Base-by-base conservation (phyloP, 345 rosid species). In the Gossypium ekmanianum region DNA sequence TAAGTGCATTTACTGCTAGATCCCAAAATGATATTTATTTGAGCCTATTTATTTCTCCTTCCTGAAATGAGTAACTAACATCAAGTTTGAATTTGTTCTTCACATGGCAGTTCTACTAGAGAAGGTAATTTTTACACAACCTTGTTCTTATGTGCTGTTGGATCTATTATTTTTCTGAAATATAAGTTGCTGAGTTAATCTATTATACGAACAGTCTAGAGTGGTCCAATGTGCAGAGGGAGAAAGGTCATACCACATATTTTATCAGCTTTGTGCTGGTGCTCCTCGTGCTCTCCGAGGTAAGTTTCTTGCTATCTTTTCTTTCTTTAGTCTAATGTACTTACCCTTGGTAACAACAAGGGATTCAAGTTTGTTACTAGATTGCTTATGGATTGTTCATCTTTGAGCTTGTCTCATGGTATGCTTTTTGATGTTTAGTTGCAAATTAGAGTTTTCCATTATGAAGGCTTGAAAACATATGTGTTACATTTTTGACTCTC, bases 261-360 rank as follows among this genome's bases (percentile, higher is more conserved):
- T 95, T 83, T 95, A 95, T 88, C 99, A 95, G 79, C 98, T 95
- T 77, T 95, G 99, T 83, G 94, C 92, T 62, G 99, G 99, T 73
- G 99, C 99, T 80, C 81, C 96, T 74, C 73, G 50, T 78, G 79
- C 79, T 47, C 91, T 95, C 61, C 85, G 92, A 89, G 99, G 99
- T 92, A 83, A 61, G 2, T 76, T 76, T 43, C 29, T 29, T 3
- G 17, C 9, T 43, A 13, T 68, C 20, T 58, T 70, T 71, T 70
- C 22, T 71, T 71, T 55, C 34, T 71, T 54, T 39, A 22, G 18
- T 54, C 63, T 34, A 54, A 71, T 29, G n/a, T n/a, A 11, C 63
- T 41, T 56, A 64, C 2, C 22, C n/a, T 43, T 56, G 74, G 29
- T 3, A 41, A 18, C 17, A 52, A 39, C 17, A 54, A 17, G 50